phyloP scores from a whole-genome alignment of 768 basidiomycete species.

The Tephrocybe sp. region DNA sequence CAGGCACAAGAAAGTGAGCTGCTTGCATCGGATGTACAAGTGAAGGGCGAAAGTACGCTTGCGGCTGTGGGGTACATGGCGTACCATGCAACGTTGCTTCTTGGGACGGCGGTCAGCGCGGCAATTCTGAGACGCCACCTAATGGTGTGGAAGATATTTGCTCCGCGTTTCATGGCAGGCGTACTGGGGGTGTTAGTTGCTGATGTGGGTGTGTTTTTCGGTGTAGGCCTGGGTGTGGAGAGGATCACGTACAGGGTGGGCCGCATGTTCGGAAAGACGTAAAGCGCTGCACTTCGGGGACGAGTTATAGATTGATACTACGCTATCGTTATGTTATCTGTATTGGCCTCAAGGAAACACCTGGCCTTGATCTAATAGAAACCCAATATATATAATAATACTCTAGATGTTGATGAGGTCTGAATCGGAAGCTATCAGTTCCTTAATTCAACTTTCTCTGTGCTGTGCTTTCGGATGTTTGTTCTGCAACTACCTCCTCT shows the following conservation, averaged over 20 bases:
- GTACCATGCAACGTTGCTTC: constrained; percentile 62
- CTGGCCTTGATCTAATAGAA: no score
- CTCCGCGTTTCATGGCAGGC: constrained; percentile 87
- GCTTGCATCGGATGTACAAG: constrained; percentile 25
- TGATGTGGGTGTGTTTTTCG: constrained; percentile 66
- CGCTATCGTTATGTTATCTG: not conserved
- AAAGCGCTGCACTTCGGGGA: not conserved
- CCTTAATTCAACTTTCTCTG: no score
- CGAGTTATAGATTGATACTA: not conserved
- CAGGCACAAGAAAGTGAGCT: not conserved
- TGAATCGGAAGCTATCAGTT: no score
- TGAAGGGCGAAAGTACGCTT: constrained; percentile 41
- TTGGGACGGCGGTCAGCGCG: constrained; percentile 70
- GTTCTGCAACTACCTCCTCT: no score
- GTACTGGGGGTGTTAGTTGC: constrained; percentile 64
- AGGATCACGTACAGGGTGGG: constrained; percentile 33
- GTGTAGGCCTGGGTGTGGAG: constrained; percentile 55
- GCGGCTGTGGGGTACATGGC: constrained; percentile 63
- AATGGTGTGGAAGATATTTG: constrained; percentile 99
- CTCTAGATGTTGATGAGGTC: not conserved
- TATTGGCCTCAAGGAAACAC: no score
- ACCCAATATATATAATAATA: not conserved
- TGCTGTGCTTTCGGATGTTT: no score
- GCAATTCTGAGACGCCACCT: constrained; percentile 79
- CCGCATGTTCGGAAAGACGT: constrained; percentile 20